A percentile compares a stretch with the other conserved stretches of the same genome.
Evolutionary conservation across 2,329 filamentous ascomycete species (phyloP).

Genomic region (Fusarium penzigii): DNA sequence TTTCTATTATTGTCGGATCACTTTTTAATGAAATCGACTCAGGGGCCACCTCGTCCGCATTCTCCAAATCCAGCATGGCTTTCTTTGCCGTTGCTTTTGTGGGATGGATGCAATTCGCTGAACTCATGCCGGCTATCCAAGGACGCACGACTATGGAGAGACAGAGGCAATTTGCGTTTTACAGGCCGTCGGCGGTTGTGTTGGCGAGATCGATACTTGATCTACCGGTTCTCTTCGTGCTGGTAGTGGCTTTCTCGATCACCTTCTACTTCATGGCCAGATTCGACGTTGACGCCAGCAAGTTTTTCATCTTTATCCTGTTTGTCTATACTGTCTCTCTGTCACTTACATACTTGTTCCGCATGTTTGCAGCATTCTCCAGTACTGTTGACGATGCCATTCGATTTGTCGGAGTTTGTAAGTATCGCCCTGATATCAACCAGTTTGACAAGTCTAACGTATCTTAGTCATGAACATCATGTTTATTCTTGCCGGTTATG

Average conservation of each 20-base stretch:
- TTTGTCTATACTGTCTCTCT: slow-evolving; percentile 60
- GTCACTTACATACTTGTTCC: slow-evolving; percentile 51
- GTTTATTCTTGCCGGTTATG: slow-evolving; percentile 67
- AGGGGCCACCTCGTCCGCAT: slow-evolving; percentile 50
- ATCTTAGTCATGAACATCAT: slow-evolving; percentile 54
- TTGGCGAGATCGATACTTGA: slow-evolving; percentile 58
- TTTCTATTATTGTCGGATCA: slow-evolving; percentile 73
- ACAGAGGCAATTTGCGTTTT: slow-evolving; percentile 51
- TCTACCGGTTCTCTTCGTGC: slow-evolving; percentile 60
- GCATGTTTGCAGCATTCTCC: slow-evolving; percentile 58
- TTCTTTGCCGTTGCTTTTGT: slow-evolving; percentile 37
- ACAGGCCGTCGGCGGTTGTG: slow-evolving; percentile 55
- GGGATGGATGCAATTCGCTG: slow-evolving; percentile 70
- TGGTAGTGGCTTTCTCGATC: slow-evolving; percentile 68
- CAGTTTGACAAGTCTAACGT: background rate
- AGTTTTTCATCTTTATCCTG: slow-evolving; percentile 67
- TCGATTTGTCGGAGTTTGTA: slow-evolving; percentile 49
- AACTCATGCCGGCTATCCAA: slow-evolving; percentile 75
- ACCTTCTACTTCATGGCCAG: slow-evolving; percentile 77
- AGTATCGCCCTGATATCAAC: background rate
- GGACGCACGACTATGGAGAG: slow-evolving; percentile 62
- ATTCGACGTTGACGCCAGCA: slow-evolving; percentile 62
- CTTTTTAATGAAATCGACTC: slow-evolving; percentile 68
- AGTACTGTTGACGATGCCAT: slow-evolving; percentile 65
- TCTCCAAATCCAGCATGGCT: slow-evolving; percentile 25